Evolutionary conservation across 345 rosid genomes (phyloP), one percentile per base, ranked within the genome.

Genomic region (Lepidium didymum): DNA sequence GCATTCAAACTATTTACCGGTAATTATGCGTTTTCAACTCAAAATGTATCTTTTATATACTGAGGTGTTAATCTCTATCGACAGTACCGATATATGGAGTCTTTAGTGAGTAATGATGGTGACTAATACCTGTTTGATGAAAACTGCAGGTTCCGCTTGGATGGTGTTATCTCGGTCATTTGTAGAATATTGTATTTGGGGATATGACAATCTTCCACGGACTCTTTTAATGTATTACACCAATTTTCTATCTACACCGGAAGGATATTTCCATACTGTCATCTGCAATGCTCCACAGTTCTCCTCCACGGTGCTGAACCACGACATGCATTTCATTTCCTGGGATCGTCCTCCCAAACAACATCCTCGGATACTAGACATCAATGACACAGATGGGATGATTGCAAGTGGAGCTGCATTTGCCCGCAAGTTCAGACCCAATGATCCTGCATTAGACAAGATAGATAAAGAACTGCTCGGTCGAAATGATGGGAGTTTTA

Each of bases 1-100:
- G 82, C 97, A 38, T 95, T 89, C 78, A 91, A 89, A 79, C 68
- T 95, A 53, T 95, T 83, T 70, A 91, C 99, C 5, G 99, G 99
- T 73, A 67, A 49, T 77, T 64, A 72, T 81, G 14, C 0, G n/a
- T 19, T 46, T 19, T 10, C 1, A 46, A 46, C 23, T 10, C 1
- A 11, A 37, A 6, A 4, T 13, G 29, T 47, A 7, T 47, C 31
- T 0, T 12, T 1, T 10, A 23, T 23, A 47, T 40, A 42, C 23
- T 10, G 6, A 6, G 23, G 33, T 49, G 33, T 49, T 47, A n/a
- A 21, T 11, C 8, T 5, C 33, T 29, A 29, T 29, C 33, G 6
- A 6, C 33, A 29, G 33, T 29, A 5, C 33, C 33, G 33, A 29
- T 29, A 29, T 29, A 29, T 29, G 31, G 31, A 29, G 33, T 29